Conservation (phyloP, 352 stramenopile genomes). For the Globisporangium spiculum region DNA sequence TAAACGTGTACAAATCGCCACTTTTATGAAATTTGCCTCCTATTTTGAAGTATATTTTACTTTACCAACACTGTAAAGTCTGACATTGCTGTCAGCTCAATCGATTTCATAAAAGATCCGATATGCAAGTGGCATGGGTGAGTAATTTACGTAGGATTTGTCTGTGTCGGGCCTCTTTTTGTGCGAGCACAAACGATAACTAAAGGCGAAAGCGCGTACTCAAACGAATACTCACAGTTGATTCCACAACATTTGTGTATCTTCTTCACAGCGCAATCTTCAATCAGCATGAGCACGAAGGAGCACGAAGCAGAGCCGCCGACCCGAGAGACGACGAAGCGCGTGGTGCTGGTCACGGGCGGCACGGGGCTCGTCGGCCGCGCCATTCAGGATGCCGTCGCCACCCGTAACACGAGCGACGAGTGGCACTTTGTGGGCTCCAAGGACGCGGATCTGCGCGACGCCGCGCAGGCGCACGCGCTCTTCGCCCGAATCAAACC, state of each 20-base stretch:
- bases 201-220: background rate
- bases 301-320: conserved; percentile 1
- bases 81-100: no score
- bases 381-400: conserved; percentile 67
- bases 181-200: background rate
- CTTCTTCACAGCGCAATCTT: background rate
- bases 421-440: conserved; percentile 93
- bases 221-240: background rate
- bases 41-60: no score
- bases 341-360: conserved; percentile 93
- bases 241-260: background rate
- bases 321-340: background rate
- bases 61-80: no score
- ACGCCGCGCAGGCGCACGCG: conserved; percentile 67
- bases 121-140: no score
- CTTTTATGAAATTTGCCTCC: background rate
- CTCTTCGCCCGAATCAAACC: conserved; percentile 94
- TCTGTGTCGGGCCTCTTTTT: background rate
- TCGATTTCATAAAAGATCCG: no score
- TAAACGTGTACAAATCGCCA: background rate
- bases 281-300: background rate
- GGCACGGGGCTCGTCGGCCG: conserved; percentile 93
- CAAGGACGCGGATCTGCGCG: conserved; percentile 94
- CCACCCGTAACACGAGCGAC: conserved; percentile 29
- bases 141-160: background rate